These are phyloP conservation scores for Aspergillus quadrilineatus DNA, from an alignment of 2,329 filamentous ascomycete genomes.

Conservation along the genomic window DNA sequence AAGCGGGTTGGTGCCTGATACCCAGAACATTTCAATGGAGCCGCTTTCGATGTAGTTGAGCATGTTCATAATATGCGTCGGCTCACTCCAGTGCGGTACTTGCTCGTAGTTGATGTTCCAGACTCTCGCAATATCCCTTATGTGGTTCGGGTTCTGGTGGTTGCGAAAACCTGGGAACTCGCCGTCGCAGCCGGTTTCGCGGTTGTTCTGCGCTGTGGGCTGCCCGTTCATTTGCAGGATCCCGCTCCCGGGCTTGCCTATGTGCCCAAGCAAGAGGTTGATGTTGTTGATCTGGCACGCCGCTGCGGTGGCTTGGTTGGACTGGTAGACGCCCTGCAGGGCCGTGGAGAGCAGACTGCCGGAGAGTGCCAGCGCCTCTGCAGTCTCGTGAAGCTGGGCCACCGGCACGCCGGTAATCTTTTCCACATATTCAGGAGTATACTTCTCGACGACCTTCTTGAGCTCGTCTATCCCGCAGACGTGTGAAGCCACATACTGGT, in stretches of 20 bases:
- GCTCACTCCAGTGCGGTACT: slow-evolving; percentile 42
- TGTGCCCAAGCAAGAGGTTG: slow-evolving; percentile 38
- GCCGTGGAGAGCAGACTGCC: slow-evolving; percentile 37
- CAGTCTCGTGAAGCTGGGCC: slow-evolving; percentile 31
- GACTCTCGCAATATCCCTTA: slow-evolving; percentile 36
- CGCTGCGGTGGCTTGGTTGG: slow-evolving; percentile 42
- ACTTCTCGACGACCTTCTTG: slow-evolving; percentile 28
- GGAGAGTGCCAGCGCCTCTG: slow-evolving; percentile 34
- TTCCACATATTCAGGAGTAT: slow-evolving; percentile 34
- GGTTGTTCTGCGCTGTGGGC: slow-evolving; percentile 43
- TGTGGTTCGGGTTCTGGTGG: slow-evolving; percentile 35
- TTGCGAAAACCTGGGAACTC: slow-evolving; percentile 42
- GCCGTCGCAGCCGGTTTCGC: slow-evolving; percentile 41
- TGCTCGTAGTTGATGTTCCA: slow-evolving; percentile 39
- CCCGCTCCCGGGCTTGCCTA: slow-evolving; percentile 38
- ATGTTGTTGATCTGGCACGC: slow-evolving; percentile 46
- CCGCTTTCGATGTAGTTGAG: slow-evolving; percentile 37
- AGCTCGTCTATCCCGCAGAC: slow-evolving; percentile 31
- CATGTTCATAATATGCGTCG: slow-evolving; percentile 40
- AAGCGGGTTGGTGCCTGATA: slow-evolving; percentile 41
- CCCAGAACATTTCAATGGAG: slow-evolving; percentile 41
- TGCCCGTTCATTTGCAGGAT: slow-evolving; percentile 44
- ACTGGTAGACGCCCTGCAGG: slow-evolving; percentile 44
- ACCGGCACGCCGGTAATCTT: slow-evolving; percentile 37
- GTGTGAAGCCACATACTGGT: slow-evolving; percentile 31